A percentile compares a stretch with the other conserved stretches of the same genome.
Conservation (phyloP, 352 stramenopile genomes). For the Pythium sukuiense region DNA sequence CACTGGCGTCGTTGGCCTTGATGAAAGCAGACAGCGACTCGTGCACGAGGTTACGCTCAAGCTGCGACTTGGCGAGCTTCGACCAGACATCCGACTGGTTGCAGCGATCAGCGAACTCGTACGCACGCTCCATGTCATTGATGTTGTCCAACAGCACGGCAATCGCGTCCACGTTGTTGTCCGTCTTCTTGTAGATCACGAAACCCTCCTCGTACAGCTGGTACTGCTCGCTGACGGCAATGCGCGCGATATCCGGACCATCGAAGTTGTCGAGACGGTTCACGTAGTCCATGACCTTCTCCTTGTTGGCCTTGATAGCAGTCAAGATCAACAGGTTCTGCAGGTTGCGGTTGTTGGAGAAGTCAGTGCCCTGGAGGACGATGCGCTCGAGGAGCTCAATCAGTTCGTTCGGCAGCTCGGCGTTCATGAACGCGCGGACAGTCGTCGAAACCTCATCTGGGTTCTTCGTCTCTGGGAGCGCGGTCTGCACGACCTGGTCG, state of each 20-base stretch:
- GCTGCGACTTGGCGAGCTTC: constrained; percentile 98
- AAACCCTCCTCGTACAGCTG: constrained; percentile 99
- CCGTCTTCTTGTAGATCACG: constrained; percentile 99
- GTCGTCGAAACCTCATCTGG: constrained; percentile 99
- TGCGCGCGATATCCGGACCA: constrained; percentile 98
- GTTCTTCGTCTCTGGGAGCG: constrained; percentile 98
- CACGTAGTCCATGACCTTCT: constrained; percentile 99
- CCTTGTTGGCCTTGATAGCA: constrained; percentile 97
- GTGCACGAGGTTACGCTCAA: constrained; percentile 94
- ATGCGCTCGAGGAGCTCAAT: constrained; percentile 99
- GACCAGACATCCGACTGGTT: constrained; percentile 99
- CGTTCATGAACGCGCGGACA: constrained; percentile 99
- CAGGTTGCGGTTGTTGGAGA: constrained; percentile 99
- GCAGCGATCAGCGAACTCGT: constrained; percentile 98
- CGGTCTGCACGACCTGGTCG: constrained; percentile 99
- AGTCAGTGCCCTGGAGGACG: constrained; percentile 99
- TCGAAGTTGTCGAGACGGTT: constrained; percentile 99
- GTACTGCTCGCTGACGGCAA: constrained; percentile 98
- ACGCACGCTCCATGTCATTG: constrained; percentile 97
- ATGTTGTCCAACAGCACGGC: constrained; percentile 94
- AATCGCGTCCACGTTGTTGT: constrained; percentile 96
- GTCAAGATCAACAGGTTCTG: constrained; percentile 99
- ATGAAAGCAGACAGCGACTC: constrained; percentile 99
- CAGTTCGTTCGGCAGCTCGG: constrained; percentile 98
- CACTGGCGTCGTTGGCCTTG: constrained; percentile 97